These are phyloP conservation scores for Racocetra persica DNA, from an alignment of 371 early-diverging fungal species.

Conservation along the genomic window DNA sequence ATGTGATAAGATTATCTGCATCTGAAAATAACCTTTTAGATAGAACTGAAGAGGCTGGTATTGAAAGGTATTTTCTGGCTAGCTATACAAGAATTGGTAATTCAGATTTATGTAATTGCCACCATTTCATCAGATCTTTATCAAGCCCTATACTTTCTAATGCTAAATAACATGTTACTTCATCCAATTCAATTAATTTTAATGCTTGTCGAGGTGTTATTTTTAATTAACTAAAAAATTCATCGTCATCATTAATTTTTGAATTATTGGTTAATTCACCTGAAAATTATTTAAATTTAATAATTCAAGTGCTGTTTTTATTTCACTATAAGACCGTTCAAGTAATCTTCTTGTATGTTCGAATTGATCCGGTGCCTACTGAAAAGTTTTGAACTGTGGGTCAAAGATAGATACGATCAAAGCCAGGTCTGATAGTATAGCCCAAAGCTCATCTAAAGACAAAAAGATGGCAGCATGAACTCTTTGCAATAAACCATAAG, in stretches of 20 bases:
- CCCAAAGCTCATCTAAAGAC: slow-evolving; percentile 2
- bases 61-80: too few relatives aligned
- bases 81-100: neutral
- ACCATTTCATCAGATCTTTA: slow-evolving; percentile 11
- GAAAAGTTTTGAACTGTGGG: neutral
- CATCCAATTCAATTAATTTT: neutral
- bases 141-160: neutral
- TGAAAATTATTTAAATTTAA: neutral
- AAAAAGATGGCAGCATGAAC: neutral
- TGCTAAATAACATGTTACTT: neutral
- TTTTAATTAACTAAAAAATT: neutral
- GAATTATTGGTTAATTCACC: neutral
- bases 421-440: neutral
- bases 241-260: neutral
- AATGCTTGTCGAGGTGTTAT: too few relatives aligned
- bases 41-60: too few relatives aligned
- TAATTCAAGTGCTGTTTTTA: neutral
- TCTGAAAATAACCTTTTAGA: too few relatives aligned
- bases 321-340: neutral
- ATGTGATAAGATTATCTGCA: too few relatives aligned
- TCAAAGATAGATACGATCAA: neutral
- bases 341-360: neutral
- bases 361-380: neutral
- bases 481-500: neutral
- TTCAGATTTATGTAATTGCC: neutral